Evolutionary conservation across 2,329 filamentous ascomycete species (phyloP).

Genomic region (Trichoderma harzianum): DNA sequence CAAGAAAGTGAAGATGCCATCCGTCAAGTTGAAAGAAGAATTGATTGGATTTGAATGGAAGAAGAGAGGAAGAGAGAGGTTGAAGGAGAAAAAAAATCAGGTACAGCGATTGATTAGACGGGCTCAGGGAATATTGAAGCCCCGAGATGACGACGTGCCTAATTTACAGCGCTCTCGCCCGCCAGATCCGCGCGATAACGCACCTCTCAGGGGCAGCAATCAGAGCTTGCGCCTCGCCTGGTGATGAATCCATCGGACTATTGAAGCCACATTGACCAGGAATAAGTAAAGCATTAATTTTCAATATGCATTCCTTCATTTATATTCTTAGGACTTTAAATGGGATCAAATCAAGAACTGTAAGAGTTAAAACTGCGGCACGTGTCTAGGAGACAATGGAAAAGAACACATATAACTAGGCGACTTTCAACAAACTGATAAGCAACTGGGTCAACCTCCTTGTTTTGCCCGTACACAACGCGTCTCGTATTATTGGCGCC

Average conservation of each 20-base stretch:
- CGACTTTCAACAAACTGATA: background rate
- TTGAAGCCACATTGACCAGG: background rate
- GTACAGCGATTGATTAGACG: background rate
- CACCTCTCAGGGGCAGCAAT: slow-evolving; percentile 8
- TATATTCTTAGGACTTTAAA: background rate
- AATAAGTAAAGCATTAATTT: background rate
- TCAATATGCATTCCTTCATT: background rate
- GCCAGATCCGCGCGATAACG: slow-evolving; percentile 13
- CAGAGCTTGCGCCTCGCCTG: background rate
- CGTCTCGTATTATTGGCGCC: background rate
- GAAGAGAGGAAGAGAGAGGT: background rate
- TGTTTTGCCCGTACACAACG: background rate
- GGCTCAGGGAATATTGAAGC: background rate
- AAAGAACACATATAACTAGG: background rate
- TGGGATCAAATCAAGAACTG: background rate
- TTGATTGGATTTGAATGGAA: background rate
- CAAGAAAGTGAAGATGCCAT: background rate
- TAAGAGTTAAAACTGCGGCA: background rate
- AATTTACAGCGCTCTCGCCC: slow-evolving; percentile 15
- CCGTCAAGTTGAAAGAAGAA: background rate
- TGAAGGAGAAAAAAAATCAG: background rate
- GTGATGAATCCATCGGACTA: background rate
- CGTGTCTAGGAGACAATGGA: background rate
- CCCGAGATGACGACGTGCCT: slow-evolving; percentile 11
- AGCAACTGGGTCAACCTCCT: background rate